These are phyloP conservation scores for Mercurialis annua DNA, from an alignment of 345 rosid genomes.

Conservation along the genomic window DNA sequence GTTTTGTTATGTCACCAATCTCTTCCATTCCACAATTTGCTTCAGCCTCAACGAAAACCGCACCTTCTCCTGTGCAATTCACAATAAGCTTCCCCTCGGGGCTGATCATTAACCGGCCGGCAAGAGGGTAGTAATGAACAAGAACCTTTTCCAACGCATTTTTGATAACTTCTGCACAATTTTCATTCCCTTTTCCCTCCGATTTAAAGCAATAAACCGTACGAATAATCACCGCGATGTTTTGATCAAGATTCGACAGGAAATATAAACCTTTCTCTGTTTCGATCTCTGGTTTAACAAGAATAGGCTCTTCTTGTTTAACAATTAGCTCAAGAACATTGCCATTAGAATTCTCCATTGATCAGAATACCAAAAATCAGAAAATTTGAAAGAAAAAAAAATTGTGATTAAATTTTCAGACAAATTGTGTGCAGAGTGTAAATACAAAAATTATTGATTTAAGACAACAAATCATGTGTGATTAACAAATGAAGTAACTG, in stretches of 20 bases:
- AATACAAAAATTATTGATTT: constrained; percentile 9
- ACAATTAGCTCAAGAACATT: constrained; percentile 43
- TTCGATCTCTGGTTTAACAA: constrained; percentile 63
- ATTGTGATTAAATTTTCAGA: too few relatives aligned
- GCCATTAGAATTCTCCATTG: constrained; percentile 52
- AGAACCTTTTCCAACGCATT: constrained; percentile 71
- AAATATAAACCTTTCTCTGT: constrained; percentile 74
- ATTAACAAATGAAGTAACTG: constrained; percentile 9
- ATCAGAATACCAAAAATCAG: constrained; percentile 5
- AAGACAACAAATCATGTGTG: constrained; percentile 8
- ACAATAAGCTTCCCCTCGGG: constrained; percentile 66
- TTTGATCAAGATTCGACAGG: constrained; percentile 90
- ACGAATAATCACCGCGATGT: constrained; percentile 70
- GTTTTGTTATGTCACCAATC: constrained; percentile 81
- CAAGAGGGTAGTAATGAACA: constrained; percentile 77
- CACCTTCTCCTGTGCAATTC: constrained; percentile 78
- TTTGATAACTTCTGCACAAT: constrained; percentile 56
- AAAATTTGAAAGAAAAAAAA: neutral
- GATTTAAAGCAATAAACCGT: constrained; percentile 85
- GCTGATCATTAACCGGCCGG: constrained; percentile 44
- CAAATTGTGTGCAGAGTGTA: neutral
- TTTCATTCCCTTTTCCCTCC: constrained; percentile 54
- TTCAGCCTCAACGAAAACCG: constrained; percentile 79
- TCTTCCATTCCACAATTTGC: constrained; percentile 61
- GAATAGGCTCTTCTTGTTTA: constrained; percentile 49